phyloP scores from a whole-genome alignment of 2,329 filamentous ascomycete species.

The Colletotrichum sp. region DNA sequence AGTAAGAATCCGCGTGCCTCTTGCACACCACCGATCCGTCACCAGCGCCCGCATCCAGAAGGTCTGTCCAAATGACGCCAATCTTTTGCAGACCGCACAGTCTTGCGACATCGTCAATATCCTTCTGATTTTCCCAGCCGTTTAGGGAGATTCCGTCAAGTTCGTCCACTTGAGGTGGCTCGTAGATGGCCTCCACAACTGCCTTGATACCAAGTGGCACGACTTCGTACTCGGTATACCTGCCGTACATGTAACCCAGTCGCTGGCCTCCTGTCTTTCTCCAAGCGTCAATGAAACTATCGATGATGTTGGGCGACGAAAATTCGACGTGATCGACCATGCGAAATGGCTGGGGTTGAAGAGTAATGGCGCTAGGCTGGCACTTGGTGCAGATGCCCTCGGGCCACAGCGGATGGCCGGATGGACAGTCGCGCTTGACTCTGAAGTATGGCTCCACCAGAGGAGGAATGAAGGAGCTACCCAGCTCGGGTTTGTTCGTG shows the following conservation, averaged over 20 bases:
- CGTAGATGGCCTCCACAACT: slow-evolving; percentile 95
- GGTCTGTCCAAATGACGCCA: slow-evolving; percentile 93
- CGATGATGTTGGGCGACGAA: slow-evolving; percentile 81
- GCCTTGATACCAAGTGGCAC: slow-evolving; percentile 95
- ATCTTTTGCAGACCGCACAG: slow-evolving; percentile 87
- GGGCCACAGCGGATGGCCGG: slow-evolving; percentile 91
- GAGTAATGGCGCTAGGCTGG: slow-evolving; percentile 93
- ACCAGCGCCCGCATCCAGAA: slow-evolving; percentile 79
- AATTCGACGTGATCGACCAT: slow-evolving; percentile 99
- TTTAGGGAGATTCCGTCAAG: slow-evolving; percentile 85
- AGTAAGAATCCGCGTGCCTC: slow-evolving; percentile 94
- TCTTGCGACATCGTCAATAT: slow-evolving; percentile 80
- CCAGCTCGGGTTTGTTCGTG: slow-evolving; percentile 94
- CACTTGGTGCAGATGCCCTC: slow-evolving; percentile 98
- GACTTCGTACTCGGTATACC: slow-evolving; percentile 88
- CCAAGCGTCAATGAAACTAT: slow-evolving; percentile 93
- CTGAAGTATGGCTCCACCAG: slow-evolving; percentile 92
- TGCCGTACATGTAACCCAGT: slow-evolving; percentile 88
- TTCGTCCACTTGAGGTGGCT: slow-evolving; percentile 90
- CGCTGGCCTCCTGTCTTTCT: slow-evolving; percentile 83
- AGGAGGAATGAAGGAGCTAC: slow-evolving; percentile 94
- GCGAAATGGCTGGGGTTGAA: slow-evolving; percentile 91
- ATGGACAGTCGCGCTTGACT: slow-evolving; percentile 87
- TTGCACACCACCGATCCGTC: slow-evolving; percentile 94
- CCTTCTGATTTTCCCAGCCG: slow-evolving; percentile 84